Evolutionary conservation across 495 filamentous ascomycete genomes (phyloP), one percentile per base, ranked within the genome.

Genomic region (Pyronema domesticum): DNA sequence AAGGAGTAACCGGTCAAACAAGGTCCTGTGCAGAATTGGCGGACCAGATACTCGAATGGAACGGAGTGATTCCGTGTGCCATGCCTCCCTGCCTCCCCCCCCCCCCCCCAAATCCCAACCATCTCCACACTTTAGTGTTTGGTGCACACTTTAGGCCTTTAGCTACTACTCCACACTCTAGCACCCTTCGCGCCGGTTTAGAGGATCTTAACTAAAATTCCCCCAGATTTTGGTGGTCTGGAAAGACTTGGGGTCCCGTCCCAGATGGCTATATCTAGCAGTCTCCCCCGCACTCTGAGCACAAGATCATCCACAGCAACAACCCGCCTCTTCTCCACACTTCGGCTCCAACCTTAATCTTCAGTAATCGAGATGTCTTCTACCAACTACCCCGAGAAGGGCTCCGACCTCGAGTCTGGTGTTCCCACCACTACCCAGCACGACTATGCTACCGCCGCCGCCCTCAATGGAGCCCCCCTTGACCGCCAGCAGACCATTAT

Each of bases 401-500:
- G 14, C 10, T 35, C n/a, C 18, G 50, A 53, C 30, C 11, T 53
- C 37, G 50, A 53, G 50, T 53, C 48, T 36, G 15, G 17, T 33
- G 10, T 15, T 19, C 45, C 45, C 18, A 15, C 47, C 23, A 34
- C 47, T 34, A 36, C 30, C 11, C 15, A 51, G 18, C 17, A 51
- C 30, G 48, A 47, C 36, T 15, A 52, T 36, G 49, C 14, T 14
- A 19, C 33, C 49, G 36, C 14, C 33, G 30, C 3, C 7, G 9
- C 34, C 7, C 34, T 7, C 59, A 55, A 60, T 30, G 42, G 61
- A 10, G 42, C 56, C 33, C 40, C 78, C 83, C 60, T 70, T 77
- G 65, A 81, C 84, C 71, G 74, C 79, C 46, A 69, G 68, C 55
- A 75, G 80, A 54, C 75, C 76, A 18, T 62, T 71, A 7, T 68